phyloP scores from a whole-genome alignment of 2,329 filamentous ascomycete species.

The Lithohypha guttulata region DNA sequence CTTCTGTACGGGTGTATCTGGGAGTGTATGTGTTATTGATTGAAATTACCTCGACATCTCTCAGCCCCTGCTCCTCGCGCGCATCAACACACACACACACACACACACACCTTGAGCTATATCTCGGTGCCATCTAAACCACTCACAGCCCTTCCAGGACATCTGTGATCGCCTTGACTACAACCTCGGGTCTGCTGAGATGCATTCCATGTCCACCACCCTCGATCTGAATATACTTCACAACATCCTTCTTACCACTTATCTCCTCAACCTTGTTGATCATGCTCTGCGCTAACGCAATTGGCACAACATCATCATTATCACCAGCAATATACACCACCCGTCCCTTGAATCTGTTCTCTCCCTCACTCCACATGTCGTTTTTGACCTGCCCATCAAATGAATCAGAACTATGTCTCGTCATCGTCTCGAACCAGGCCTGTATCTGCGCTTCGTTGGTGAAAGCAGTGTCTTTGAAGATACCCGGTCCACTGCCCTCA shows the following conservation, averaged over 20 bases:
- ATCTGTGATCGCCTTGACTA: background rate
- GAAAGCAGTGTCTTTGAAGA: background rate
- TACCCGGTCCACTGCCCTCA: background rate
- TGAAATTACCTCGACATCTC: no score
- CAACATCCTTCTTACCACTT: background rate
- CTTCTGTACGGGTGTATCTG: no score
- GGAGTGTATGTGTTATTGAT: no score
- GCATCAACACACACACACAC: no score
- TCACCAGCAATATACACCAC: slow-evolving; percentile 2
- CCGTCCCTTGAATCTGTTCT: background rate
- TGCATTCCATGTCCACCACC: slow-evolving; percentile 1
- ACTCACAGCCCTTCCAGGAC: no score
- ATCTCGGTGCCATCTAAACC: no score
- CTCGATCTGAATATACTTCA: background rate
- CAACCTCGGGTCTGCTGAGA: slow-evolving; percentile 1
- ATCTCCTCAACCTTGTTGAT: background rate
- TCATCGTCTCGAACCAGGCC: background rate
- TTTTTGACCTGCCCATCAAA: slow-evolving; percentile 5
- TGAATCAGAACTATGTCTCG: background rate
- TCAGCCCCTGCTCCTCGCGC: no score
- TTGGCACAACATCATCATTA: background rate
- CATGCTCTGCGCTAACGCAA: slow-evolving; percentile 1
- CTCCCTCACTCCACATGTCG: background rate
- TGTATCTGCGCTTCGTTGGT: background rate
- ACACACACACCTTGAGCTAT: no score